Percentiles rank a stretch among this genome's conserved stretches.
These are phyloP conservation scores for Fusarium nematophilum DNA, from an alignment of 2,329 filamentous ascomycete species.

Conservation along the genomic window DNA sequence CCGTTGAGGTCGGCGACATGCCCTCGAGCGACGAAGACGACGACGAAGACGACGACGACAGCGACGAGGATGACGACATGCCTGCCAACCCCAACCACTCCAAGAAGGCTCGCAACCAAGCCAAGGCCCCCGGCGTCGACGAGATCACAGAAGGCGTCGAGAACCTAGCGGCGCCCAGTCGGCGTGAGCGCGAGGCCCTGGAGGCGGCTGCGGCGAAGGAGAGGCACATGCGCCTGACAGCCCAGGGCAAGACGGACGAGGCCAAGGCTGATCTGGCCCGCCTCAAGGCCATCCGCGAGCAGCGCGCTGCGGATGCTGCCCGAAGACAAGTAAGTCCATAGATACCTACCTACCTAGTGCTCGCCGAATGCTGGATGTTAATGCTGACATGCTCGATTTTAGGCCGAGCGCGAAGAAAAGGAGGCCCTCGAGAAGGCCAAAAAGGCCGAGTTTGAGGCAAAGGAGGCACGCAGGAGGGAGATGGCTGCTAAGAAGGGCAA, in stretches of 20 bases:
- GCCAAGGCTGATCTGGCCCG: slow-evolving; percentile 89
- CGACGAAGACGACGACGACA: slow-evolving; percentile 66
- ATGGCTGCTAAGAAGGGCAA: slow-evolving; percentile 64
- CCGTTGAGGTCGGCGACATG: slow-evolving; percentile 85
- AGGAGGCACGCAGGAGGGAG: slow-evolving; percentile 65
- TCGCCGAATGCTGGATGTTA: not conserved
- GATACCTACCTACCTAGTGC: not conserved
- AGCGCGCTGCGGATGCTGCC: slow-evolving; percentile 84
- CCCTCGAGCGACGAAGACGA: slow-evolving; percentile 78
- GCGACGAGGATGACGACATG: slow-evolving; percentile 71
- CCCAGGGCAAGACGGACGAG: slow-evolving; percentile 96
- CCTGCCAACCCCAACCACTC: slow-evolving; percentile 94
- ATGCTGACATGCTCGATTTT: slow-evolving; percentile 37
- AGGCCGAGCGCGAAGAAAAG: slow-evolving; percentile 70
- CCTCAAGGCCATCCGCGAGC: slow-evolving; percentile 83
- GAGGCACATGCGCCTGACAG: slow-evolving; percentile 90
- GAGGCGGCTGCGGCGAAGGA: slow-evolving; percentile 91
- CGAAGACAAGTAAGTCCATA: slow-evolving; percentile 74
- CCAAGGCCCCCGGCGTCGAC: slow-evolving; percentile 55
- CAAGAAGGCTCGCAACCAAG: slow-evolving; percentile 74
- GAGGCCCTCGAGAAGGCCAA: slow-evolving; percentile 63
- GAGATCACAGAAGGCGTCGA: slow-evolving; percentile 66
- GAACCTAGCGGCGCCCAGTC: slow-evolving; percentile 62
- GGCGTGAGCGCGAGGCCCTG: slow-evolving; percentile 76
- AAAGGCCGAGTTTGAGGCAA: slow-evolving; percentile 63